Percentiles rank a stretch among this genome's conserved stretches.
Conservation (phyloP, 371 early-diverging fungal species). For the Mortierella sp. region DNA sequence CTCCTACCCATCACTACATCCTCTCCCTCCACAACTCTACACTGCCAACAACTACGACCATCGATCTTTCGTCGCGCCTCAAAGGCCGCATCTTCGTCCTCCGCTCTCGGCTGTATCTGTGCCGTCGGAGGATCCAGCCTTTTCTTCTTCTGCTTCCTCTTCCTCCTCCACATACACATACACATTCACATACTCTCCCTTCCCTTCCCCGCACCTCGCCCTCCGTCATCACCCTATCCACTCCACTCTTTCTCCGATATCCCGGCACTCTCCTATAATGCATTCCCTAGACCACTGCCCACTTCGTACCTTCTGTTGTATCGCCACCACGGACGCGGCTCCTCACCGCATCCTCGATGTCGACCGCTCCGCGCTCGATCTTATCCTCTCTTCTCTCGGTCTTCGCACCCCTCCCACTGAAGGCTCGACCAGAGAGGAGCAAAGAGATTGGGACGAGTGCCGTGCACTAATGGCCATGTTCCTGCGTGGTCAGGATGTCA, state of each 20-base stretch:
- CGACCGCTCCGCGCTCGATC: conserved; percentile 37
- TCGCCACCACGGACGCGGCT: conserved; percentile 27
- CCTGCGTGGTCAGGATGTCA: conserved; percentile 23
- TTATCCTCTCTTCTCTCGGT: conserved; percentile 11
- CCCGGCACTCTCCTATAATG: conserved; percentile 2
- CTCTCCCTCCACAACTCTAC: too few species aligned
- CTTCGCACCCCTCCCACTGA: background rate
- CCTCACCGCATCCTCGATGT: conserved; percentile 31
- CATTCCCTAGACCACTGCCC: conserved; percentile 39
- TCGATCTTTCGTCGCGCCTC: too few species aligned
- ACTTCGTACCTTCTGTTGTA: conserved; percentile 31
- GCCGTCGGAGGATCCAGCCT: too few species aligned
- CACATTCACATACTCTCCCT: background rate
- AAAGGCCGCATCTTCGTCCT: too few species aligned
- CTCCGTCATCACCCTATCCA: background rate
- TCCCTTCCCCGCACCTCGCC: background rate
- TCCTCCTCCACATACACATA: too few species aligned
- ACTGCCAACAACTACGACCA: too few species aligned
- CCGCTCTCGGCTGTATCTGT: too few species aligned
- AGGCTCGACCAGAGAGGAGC: too few species aligned
- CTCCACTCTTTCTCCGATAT: background rate
- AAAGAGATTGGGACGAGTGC: background rate
- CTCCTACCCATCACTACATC: too few species aligned
- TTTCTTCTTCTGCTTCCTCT: too few species aligned
- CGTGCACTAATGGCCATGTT: conserved; percentile 3